Evolutionary conservation across 2,329 filamentous ascomycete species (phyloP).

Genomic region (Fusarium pseudograminearum): DNA sequence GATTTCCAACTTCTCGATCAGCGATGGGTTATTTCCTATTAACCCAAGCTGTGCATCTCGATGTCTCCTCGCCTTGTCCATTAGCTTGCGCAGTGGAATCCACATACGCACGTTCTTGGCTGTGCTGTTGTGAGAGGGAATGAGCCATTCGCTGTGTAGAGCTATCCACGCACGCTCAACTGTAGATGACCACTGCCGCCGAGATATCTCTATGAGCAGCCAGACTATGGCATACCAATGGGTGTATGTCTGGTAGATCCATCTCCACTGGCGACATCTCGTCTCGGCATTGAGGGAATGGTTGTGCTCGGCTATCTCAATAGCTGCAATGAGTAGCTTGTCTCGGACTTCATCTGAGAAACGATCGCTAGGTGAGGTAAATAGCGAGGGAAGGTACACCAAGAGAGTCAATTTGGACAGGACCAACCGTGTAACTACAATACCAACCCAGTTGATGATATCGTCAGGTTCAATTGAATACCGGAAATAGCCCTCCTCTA

Average conservation of each 20-base stretch:
- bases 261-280: slow-evolving; percentile 64
- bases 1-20: slow-evolving; percentile 47
- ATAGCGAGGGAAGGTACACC: slow-evolving; percentile 65
- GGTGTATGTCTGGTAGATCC: slow-evolving; percentile 70
- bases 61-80: slow-evolving; percentile 54
- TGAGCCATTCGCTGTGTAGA: slow-evolving; percentile 60
- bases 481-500: slow-evolving; percentile 59
- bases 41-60: slow-evolving; percentile 53
- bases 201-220: slow-evolving; percentile 63
- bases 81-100: slow-evolving; percentile 57
- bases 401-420: slow-evolving; percentile 67
- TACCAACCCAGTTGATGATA: slow-evolving; percentile 54
- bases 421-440: slow-evolving; percentile 58
- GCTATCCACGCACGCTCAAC: slow-evolving; percentile 62
- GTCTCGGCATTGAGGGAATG: slow-evolving; percentile 65
- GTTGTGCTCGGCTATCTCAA: slow-evolving; percentile 68
- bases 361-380: slow-evolving; percentile 54
- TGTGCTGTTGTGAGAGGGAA: slow-evolving; percentile 38
- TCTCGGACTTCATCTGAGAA: slow-evolving; percentile 56
- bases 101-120: slow-evolving; percentile 53
- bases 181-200: slow-evolving; percentile 59
- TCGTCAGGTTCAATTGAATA: slow-evolving; percentile 51
- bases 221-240: slow-evolving; percentile 71
- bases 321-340: slow-evolving; percentile 62
- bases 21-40: slow-evolving; percentile 47